Evolutionary conservation across 2,329 filamentous ascomycete genomes (phyloP).

Genomic region (Fusarium sp.): DNA sequence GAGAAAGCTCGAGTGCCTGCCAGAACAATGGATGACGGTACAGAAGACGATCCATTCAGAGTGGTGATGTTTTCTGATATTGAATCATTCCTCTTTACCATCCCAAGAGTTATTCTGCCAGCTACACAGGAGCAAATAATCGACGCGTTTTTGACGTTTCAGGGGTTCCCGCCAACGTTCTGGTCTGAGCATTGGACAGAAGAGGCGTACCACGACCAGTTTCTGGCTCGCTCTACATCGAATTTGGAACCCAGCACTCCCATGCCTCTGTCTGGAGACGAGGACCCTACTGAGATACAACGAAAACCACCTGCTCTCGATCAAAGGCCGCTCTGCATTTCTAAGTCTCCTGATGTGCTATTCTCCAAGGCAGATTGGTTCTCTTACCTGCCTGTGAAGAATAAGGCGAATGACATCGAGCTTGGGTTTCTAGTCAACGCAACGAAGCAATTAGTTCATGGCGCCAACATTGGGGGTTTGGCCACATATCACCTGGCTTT

Average conservation of each 20-base stretch:
- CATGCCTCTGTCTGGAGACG: constrained; percentile 1
- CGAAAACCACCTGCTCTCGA: constrained; percentile 50
- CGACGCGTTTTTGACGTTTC: constrained; percentile 79
- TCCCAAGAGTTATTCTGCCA: constrained; percentile 58
- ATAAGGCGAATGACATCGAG: constrained; percentile 47
- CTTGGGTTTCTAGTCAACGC: constrained; percentile 65
- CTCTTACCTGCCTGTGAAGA: constrained; percentile 53
- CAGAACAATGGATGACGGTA: constrained; percentile 79
- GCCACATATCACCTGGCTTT: constrained; percentile 80
- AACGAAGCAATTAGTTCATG: constrained; percentile 71
- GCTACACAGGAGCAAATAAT: constrained; percentile 65
- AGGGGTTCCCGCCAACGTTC: constrained; percentile 68
- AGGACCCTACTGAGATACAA: constrained; percentile 42
- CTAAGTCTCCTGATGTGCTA: constrained; percentile 64
- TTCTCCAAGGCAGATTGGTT: constrained; percentile 65
- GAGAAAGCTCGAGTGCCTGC: constrained; percentile 72
- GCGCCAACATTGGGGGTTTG: constrained; percentile 56
- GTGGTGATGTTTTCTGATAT: constrained; percentile 86
- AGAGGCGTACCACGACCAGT: constrained; percentile 51
- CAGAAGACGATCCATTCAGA: constrained; percentile 85
- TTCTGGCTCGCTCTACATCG: constrained; percentile 34
- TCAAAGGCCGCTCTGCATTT: constrained; percentile 49
- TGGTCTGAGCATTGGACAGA: constrained; percentile 49
- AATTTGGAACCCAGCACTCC: constrained; percentile 8
- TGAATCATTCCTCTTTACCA: constrained; percentile 68